phyloP scores from a whole-genome alignment of 1,284 basidiomycete genomes.

The Xerocomus nothofagi region DNA sequence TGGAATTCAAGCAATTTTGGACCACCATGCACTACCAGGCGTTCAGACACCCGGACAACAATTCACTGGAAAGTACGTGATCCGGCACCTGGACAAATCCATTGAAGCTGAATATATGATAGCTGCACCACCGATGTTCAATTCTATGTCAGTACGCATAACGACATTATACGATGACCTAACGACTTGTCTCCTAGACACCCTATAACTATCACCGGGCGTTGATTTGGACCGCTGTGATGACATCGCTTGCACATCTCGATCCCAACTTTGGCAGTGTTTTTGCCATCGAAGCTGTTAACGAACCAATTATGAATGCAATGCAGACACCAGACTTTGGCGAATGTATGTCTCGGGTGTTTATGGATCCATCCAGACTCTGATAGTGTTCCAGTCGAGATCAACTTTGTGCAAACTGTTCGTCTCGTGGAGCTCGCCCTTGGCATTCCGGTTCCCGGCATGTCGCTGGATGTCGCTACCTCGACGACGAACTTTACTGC shows the following conservation, averaged over 20 bases:
- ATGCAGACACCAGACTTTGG: conserved; percentile 64
- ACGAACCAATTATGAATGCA: conserved; percentile 74
- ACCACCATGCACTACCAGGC: conserved; percentile 77
- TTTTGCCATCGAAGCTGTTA: conserved; percentile 72
- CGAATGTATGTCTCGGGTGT: conserved; percentile 45
- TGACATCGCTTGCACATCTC: conserved; percentile 68
- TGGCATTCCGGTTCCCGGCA: conserved; percentile 55
- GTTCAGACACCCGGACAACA: conserved; percentile 57
- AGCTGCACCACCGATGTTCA: conserved; percentile 68
- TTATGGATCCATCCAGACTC: neutral
- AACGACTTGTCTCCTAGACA: conserved; percentile 43
- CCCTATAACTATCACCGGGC: conserved; percentile 71
- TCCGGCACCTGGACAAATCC: conserved; percentile 3
- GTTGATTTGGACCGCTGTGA: conserved; percentile 73
- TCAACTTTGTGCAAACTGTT: conserved; percentile 65
- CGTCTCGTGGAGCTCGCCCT: conserved; percentile 63
- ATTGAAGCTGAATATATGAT: conserved; percentile 8
- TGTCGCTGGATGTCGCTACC: conserved; percentile 29
- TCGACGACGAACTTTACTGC: conserved; percentile 43
- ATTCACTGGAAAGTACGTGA: conserved; percentile 63
- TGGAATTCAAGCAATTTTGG: conserved; percentile 66
- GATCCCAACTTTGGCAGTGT: conserved; percentile 66
- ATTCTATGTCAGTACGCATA: conserved; percentile 57
- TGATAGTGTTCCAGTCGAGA: conserved; percentile 52
- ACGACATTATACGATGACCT: neutral